These are phyloP conservation scores for Biscogniauxia sp. DNA, from an alignment of 2,329 filamentous ascomycete genomes.

Conservation along the genomic window DNA sequence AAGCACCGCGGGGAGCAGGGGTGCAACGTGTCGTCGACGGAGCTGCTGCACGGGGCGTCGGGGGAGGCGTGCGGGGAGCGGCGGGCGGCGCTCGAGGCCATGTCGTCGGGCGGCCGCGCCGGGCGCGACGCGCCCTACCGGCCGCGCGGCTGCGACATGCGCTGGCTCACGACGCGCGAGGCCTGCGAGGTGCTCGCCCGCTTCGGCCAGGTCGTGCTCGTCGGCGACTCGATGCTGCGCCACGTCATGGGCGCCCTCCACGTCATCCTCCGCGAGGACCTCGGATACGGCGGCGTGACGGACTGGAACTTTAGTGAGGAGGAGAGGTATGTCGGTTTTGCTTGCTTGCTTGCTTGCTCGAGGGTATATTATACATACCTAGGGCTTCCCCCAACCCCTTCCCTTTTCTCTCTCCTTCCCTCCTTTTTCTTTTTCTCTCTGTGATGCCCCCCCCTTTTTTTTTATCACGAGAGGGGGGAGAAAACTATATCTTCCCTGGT, in stretches of 20 bases:
- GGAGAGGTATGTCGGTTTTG: constrained; percentile 35
- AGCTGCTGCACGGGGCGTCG: constrained; percentile 40
- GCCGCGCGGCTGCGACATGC: constrained; percentile 45
- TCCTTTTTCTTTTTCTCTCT: not conserved
- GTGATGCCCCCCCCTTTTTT: not conserved
- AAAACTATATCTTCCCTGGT: too few relatives aligned
- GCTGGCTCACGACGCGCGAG: constrained; percentile 45
- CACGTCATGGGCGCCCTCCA: constrained; percentile 48
- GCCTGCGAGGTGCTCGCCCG: constrained; percentile 43
- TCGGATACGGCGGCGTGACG: constrained; percentile 48
- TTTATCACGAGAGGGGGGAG: not conserved
- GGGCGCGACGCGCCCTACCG: constrained; percentile 44
- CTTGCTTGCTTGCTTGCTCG: too few relatives aligned
- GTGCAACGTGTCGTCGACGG: constrained; percentile 44
- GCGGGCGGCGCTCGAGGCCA: constrained; percentile 37
- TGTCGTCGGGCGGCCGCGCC: constrained; percentile 43
- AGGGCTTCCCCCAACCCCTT: too few relatives aligned
- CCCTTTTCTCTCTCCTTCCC: too few relatives aligned
- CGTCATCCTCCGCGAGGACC: constrained; percentile 42
- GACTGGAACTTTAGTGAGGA: constrained; percentile 47
- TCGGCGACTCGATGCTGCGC: constrained; percentile 48
- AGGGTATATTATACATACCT: too few relatives aligned
- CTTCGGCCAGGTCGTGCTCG: constrained; percentile 45
- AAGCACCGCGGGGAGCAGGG: constrained; percentile 37
- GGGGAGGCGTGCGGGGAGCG: constrained; percentile 34